phyloP scores from a whole-genome alignment of 1,139 yeast species.

The Saccharomyces hybrid region DNA sequence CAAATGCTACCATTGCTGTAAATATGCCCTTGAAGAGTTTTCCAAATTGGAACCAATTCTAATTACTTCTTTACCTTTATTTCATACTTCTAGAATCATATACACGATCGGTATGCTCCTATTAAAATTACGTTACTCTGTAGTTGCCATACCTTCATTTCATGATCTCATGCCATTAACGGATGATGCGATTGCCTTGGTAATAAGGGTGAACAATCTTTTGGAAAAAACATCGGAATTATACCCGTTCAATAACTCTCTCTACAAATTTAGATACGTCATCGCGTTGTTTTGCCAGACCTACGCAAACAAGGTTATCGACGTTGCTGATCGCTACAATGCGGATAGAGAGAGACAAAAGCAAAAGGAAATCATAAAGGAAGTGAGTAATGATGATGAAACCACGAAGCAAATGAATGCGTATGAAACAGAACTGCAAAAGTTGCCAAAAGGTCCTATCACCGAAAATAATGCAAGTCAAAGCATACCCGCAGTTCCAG shows the following conservation, averaged over 20 bases:
- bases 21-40: conserved; percentile 46
- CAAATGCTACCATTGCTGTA: conserved; percentile 50
- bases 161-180: conserved; percentile 44
- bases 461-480: not conserved
- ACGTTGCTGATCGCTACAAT: conserved; percentile 7
- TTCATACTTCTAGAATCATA: conserved; percentile 56
- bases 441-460: not conserved
- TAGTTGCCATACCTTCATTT: conserved; percentile 48
- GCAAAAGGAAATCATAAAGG: not conserved
- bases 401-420: not conserved
- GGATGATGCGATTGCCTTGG: conserved; percentile 38
- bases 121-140: conserved; percentile 50
- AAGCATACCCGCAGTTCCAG: not conserved
- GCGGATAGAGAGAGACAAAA: not conserved
- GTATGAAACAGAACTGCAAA: not conserved
- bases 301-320: conserved; percentile 45
- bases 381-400: not conserved
- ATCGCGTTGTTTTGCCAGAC: conserved; percentile 54
- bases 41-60: conserved; percentile 38
- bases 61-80: conserved; percentile 53
- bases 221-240: conserved; percentile 19
- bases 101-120: conserved; percentile 59
- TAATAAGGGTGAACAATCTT: conserved; percentile 40
- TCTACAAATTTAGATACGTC: conserved; percentile 48
- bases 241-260: conserved; percentile 44